These are phyloP conservation scores for Penicillium verhagenii DNA, from an alignment of 495 filamentous ascomycete species.

Conservation along the genomic window DNA sequence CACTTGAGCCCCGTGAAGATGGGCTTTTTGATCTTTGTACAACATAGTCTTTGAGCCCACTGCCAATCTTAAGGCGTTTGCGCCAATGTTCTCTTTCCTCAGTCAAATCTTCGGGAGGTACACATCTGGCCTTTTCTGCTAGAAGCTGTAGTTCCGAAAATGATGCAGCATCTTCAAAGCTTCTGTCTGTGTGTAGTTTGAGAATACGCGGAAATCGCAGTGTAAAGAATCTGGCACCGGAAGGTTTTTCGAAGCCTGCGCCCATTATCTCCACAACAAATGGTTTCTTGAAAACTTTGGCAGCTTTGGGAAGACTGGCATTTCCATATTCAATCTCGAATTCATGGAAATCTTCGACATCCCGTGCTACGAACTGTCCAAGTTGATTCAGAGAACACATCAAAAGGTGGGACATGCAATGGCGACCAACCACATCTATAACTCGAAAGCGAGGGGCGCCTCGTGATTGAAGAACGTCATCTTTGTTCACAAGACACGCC, in stretches of 20 bases:
- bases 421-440: constrained; percentile 53
- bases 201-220: constrained; percentile 64
- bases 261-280: constrained; percentile 66
- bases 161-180: constrained; percentile 53
- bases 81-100: constrained; percentile 56
- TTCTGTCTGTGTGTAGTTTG: constrained; percentile 61
- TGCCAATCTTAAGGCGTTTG: constrained; percentile 50
- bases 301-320: constrained; percentile 30
- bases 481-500: constrained; percentile 73
- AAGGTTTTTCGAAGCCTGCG: constrained; percentile 61
- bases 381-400: constrained; percentile 52
- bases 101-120: constrained; percentile 39
- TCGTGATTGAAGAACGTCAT: constrained; percentile 51
- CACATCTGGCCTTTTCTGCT: constrained; percentile 47
- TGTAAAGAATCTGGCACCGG: constrained; percentile 54
- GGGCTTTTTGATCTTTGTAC: constrained; percentile 25
- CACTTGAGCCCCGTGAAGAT: constrained; percentile 14
- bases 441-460: constrained; percentile 62
- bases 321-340: constrained; percentile 38
- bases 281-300: constrained; percentile 56
- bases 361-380: constrained; percentile 42
- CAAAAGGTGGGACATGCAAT: constrained; percentile 50
- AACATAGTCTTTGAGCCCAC: constrained; percentile 31
- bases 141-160: constrained; percentile 56
- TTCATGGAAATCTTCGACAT: constrained; percentile 19